Conservation (phyloP, 176 grass and related monocot species). For the Aechmea fasciata region DNA sequence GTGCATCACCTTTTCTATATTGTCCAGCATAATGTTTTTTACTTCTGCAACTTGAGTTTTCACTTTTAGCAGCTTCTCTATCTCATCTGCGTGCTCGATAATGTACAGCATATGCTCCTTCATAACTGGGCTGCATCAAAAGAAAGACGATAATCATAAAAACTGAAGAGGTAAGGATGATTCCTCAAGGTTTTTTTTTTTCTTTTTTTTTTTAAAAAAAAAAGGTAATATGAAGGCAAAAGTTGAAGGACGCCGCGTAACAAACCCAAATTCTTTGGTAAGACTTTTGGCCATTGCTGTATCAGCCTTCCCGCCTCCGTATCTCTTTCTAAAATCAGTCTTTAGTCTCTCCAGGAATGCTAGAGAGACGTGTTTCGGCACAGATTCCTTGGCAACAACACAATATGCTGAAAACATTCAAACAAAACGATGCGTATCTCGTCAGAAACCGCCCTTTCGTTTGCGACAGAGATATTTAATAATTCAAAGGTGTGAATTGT, state of each 20-base stretch:
- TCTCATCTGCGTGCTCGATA: conserved; percentile 82
- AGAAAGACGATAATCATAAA: conserved; percentile 14
- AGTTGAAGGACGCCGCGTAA: neutral
- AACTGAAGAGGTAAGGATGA: neutral
- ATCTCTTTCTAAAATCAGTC: conserved; percentile 87
- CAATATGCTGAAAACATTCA: conserved; percentile 61
- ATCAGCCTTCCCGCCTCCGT: conserved; percentile 89
- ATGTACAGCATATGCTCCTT: conserved; percentile 93
- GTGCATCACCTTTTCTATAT: conserved; percentile 71
- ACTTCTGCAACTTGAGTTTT: conserved; percentile 95
- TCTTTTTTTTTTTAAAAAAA: too few species aligned
- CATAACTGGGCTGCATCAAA: conserved; percentile 58
- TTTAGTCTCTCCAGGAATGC: conserved; percentile 83
- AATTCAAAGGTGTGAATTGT: too few species aligned
- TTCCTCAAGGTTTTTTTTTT: too few species aligned
- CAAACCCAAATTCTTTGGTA: conserved; percentile 90
- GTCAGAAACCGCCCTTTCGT: neutral
- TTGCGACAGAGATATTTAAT: too few species aligned
- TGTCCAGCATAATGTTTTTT: conserved; percentile 91
- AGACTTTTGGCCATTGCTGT: conserved; percentile 87
- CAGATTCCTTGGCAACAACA: conserved; percentile 77
- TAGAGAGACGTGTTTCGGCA: conserved; percentile 64
- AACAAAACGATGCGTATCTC: conserved; percentile 1
- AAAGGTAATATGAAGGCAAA: neutral
- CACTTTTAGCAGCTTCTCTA: conserved; percentile 80